Percentiles rank a stretch among this genome's conserved stretches.
Conservation (phyloP, 2,329 filamentous ascomycete species). For the Stachybotrys echinatus region DNA sequence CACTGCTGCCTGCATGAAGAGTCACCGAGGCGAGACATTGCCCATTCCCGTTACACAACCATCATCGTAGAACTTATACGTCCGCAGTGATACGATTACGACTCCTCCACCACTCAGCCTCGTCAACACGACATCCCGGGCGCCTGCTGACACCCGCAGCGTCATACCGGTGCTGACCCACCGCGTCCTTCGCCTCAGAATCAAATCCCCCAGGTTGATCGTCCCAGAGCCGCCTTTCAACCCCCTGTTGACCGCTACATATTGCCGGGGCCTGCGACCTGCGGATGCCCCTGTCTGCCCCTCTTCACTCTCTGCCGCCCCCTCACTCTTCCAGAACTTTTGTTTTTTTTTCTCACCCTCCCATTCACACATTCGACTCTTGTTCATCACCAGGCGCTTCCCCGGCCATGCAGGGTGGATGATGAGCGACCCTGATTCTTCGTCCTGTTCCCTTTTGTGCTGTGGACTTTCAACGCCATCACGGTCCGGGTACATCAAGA, state of each 20-base stretch:
- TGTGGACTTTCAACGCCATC: background rate
- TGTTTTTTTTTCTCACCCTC: background rate
- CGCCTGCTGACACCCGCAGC: background rate
- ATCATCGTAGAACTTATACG: too few relatives aligned
- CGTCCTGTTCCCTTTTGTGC: background rate
- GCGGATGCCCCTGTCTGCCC: too few relatives aligned
- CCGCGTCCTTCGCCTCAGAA: too few relatives aligned
- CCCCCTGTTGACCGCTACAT: background rate
- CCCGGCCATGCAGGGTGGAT: background rate
- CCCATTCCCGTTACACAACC: too few relatives aligned
- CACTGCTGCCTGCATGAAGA: too few relatives aligned
- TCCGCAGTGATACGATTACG: too few relatives aligned
- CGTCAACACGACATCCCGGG: too few relatives aligned
- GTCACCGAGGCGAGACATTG: too few relatives aligned
- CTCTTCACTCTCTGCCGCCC: background rate
- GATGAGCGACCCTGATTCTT: background rate
- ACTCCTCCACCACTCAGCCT: too few relatives aligned
- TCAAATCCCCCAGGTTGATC: background rate
- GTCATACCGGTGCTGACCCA: background rate
- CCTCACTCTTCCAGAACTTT: background rate
- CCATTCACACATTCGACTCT: background rate
- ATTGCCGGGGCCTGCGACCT: background rate
- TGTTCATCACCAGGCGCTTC: too few relatives aligned
- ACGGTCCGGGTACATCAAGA: background rate
- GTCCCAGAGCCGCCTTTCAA: background rate